Base-by-base conservation (phyloP, 2,329 filamentous ascomycete genomes). In the Fusarium camptoceras region DNA sequence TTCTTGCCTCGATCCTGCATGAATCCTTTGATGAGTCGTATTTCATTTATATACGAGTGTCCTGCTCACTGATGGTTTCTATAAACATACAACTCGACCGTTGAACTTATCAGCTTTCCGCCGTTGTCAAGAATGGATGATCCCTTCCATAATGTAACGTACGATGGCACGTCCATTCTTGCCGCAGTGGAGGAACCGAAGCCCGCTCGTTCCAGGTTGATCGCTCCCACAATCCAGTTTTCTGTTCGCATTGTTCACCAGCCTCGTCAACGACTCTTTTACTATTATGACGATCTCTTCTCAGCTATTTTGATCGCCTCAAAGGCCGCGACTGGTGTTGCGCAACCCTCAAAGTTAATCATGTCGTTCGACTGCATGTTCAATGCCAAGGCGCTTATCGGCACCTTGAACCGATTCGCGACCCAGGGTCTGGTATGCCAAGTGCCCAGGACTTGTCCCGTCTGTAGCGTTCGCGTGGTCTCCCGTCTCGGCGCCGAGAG, bases 351-450 rank as follows among this genome's bases (percentile, higher is more conserved):
- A 18, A 44, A 42, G 48, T 25, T 12, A 63, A 41, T 49, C 31
- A 68, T 61, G 64, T 70, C 50, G 63, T 71, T 71, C 39, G 43
- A 43, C 30, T 44, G 58, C 50, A 50, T 59, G 54, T 68, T 67
- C 59, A 56, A 55, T 73, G 73, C 70, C 73, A 75, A 75, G 73
- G 37, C 64, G 49, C 53, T 58, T 72, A 74, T 75, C 73, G 72
- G 73, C 73, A 75, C 59, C 64, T 42, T 50, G 39, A 69, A 72
- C 70, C 73, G 73, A 75, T 75, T 66, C 47, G 54, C 57, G 66
- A 54, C 59, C 69, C 65, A 73, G 68, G 68, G 42, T 61, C 46
- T 72, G 64, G 53, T 43, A 55, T 68, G 72, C 73, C 70, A 73
- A 74, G 73, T 47, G 66, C 59, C 70, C 43, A 72, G 66, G 16